Evolutionary conservation across 768 basidiomycete genomes (phyloP), one percentile per base, ranked within the genome.

Genomic region (Boletus patriciae): DNA sequence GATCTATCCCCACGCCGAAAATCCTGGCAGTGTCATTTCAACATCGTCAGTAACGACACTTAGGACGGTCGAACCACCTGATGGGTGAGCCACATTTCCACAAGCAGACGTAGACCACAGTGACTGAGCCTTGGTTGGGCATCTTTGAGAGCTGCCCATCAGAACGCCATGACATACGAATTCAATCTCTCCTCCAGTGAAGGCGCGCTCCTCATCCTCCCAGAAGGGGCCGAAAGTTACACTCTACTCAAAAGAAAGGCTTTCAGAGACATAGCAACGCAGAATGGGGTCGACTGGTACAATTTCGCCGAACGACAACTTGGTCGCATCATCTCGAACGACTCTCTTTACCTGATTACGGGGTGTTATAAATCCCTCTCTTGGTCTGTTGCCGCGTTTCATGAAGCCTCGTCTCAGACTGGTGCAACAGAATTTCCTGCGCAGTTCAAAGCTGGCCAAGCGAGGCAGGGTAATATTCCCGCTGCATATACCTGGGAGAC

Each of bases 201-300:
- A 61, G 73, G 70, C 18, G 69, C 75, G 6, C 53, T 73, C 11
- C 55, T 74, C 7, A 52, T 67, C 12, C 63, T 73, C 45, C 71
- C 73, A 2, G 60, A 71, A 12, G 73, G 72, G 2, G 67, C 70
- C 3, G 48, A 47, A 36, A 59, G 61, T 19, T 59, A 58, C 44
- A 59, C 61, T 31, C 59, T 71, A 13, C 58, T 57, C 36, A 63
- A 70, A 13, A 31, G 55, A 18, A 25, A 23, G 16, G 15, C 34
- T 7, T 70, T 73, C 46, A 47, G 52, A n/a, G 57, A 64, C 2
- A 62, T 62, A 16, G 68, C 70, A 0, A 45, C 46, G 29, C n/a
- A 34, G 15, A 50, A 71, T 54, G 70, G 62, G 5, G 40, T 46
- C 13, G 42, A 55, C 1, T 74, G 73, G 73, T 74, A 70, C 52